Percentiles rank a stretch among this genome's conserved stretches.
Evolutionary conservation across 2,329 filamentous ascomycete genomes (phyloP).

Genomic region (Pseudogymnoascus sp.): DNA sequence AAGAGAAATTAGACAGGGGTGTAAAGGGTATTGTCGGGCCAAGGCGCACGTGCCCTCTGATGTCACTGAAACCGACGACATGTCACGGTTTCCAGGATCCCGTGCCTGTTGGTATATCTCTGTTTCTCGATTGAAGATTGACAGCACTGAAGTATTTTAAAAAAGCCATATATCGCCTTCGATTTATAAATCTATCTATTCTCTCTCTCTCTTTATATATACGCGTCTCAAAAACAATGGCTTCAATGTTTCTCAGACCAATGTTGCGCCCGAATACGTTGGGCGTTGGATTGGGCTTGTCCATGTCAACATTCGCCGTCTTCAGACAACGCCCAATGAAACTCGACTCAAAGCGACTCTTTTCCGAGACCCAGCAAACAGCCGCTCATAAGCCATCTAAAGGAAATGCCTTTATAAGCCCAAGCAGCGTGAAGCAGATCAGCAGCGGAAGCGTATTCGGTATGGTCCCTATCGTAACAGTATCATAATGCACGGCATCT

Average conservation of each 20-base stretch:
- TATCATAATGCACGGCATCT: not conserved
- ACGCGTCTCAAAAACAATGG: slow-evolving; percentile 16
- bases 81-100: not conserved
- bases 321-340: slow-evolving; percentile 25
- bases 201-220: not conserved
- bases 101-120: not conserved
- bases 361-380: slow-evolving; percentile 16
- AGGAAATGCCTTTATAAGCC: slow-evolving; percentile 19
- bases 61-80: not conserved
- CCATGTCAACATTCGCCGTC: slow-evolving; percentile 27
- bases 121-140: not conserved
- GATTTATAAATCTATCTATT: not conserved
- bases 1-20: not conserved
- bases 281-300: slow-evolving; percentile 29
- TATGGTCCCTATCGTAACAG: slow-evolving; percentile 13
- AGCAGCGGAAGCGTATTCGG: slow-evolving; percentile 26
- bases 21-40: not conserved
- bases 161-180: not conserved
- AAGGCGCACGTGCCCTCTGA: not conserved
- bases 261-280: slow-evolving; percentile 25
- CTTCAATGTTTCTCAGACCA: slow-evolving; percentile 25
- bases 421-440: slow-evolving; percentile 24
- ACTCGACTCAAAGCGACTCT: slow-evolving; percentile 21
- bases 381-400: slow-evolving; percentile 26
- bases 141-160: not conserved